Conservation (phyloP, 129 eudicot species). For the Ambrosia trifida region DNA sequence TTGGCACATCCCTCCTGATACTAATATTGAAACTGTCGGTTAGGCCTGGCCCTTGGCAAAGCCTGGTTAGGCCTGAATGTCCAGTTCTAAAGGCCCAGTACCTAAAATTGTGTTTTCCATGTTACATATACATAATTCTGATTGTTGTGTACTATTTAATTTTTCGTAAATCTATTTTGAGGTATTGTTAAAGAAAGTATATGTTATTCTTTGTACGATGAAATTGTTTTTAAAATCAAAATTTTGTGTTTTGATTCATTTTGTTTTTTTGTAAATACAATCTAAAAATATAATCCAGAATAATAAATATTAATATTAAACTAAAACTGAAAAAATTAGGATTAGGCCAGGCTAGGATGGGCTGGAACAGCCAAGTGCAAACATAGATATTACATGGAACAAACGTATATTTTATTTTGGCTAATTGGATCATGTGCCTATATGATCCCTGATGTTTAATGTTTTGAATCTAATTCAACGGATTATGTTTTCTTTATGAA, state of each 20-base stretch:
- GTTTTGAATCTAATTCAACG: conserved; percentile 8
- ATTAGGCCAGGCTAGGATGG: neutral
- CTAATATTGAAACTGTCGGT: neutral
- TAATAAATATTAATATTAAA: neutral
- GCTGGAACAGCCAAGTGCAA: conserved; percentile 5
- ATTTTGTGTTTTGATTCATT: neutral
- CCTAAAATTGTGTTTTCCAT: neutral
- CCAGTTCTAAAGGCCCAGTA: neutral
- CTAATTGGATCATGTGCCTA: neutral
- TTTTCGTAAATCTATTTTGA: neutral
- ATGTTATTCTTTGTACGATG: neutral
- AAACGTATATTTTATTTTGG: neutral
- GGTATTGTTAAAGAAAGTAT: conserved; percentile 1
- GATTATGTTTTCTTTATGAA: neutral
- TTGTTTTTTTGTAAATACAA: neutral
- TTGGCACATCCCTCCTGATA: neutral
- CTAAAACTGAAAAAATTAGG: neutral
- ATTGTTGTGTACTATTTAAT: neutral
- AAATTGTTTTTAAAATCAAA: neutral
- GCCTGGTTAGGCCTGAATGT: neutral
- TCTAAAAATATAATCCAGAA: neutral
- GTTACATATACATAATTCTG: neutral
- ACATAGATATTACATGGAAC: neutral
- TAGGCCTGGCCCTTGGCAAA: neutral
- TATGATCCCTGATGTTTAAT: conserved; percentile 1